Evolutionary conservation across 257 asterid genomes (phyloP).

Genomic region (Buddleja alternifolia): DNA sequence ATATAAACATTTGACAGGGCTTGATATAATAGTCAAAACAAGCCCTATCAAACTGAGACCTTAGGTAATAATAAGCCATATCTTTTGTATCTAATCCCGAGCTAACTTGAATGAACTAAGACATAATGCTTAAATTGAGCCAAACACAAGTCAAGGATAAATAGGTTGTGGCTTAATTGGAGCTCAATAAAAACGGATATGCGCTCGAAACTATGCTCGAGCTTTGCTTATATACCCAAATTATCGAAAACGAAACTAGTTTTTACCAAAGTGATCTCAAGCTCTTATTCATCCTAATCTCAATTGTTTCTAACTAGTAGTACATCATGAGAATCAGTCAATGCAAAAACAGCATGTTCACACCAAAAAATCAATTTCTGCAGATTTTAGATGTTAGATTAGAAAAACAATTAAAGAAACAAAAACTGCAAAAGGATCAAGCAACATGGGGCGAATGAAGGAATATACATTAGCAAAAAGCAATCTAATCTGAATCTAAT

Average conservation of each 20-base stretch:
- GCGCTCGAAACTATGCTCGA: not conserved
- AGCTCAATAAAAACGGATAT: not conserved
- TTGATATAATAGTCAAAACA: too few species aligned
- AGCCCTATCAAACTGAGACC: not conserved
- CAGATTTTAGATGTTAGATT: not conserved
- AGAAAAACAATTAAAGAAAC: not conserved
- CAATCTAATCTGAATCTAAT: constrained; percentile 22
- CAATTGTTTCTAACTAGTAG: not conserved
- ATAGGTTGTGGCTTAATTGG: not conserved
- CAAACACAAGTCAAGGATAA: not conserved
- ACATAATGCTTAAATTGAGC: not conserved
- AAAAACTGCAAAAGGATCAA: not conserved
- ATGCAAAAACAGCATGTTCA: too few species aligned
- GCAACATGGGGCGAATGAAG: not conserved
- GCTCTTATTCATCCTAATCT: not conserved
- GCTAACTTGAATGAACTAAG: not conserved
- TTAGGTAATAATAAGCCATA: constrained; percentile 16
- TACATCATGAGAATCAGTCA: not conserved
- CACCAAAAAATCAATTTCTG: too few species aligned
- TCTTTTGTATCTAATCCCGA: not conserved
- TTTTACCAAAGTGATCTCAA: constrained; percentile 2
- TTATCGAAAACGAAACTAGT: constrained; percentile 10
- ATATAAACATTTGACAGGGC: too few species aligned
- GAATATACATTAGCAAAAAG: constrained; percentile 20
- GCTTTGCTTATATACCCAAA: not conserved